Evolutionary conservation across 2,329 filamentous ascomycete species (phyloP).

Genomic region (Lasiodiplodia hormozganensis): DNA sequence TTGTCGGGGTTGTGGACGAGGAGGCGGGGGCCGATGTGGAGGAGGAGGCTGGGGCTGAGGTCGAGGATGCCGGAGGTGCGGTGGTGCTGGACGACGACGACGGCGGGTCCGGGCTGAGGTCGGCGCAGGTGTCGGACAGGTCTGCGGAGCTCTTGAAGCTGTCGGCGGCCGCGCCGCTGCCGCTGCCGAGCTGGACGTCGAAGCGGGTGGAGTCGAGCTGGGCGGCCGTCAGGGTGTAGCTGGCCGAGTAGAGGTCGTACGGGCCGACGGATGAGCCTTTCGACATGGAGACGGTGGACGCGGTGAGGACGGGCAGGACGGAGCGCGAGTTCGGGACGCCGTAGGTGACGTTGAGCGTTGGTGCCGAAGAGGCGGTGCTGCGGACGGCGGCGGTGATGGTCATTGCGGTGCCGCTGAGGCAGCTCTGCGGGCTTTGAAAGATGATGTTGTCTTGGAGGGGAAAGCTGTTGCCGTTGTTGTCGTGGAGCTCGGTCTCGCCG

Average conservation of each 20-base stretch:
- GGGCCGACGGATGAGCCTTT: constrained; percentile 36
- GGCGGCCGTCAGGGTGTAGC: constrained; percentile 32
- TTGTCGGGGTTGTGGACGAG: background rate
- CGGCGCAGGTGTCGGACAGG: constrained; percentile 5
- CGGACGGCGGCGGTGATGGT: constrained; percentile 40
- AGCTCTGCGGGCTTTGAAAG: constrained; percentile 65
- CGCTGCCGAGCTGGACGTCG: constrained; percentile 15
- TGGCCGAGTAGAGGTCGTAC: constrained; percentile 39
- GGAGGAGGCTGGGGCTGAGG: background rate
- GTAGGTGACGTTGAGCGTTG: constrained; percentile 35
- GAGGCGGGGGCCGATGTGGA: background rate
- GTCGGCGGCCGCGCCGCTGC: background rate
- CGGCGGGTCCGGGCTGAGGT: constrained; percentile 13
- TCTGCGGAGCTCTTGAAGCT: constrained; percentile 12
- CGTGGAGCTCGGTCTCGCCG: constrained; percentile 55
- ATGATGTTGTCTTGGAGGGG: constrained; percentile 63
- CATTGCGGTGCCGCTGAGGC: constrained; percentile 46
- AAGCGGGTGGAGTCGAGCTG: constrained; percentile 11
- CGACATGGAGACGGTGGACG: constrained; percentile 37
- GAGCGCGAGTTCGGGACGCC: constrained; percentile 36
- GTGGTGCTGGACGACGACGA: background rate
- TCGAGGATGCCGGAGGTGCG: background rate
- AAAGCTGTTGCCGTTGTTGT: constrained; percentile 66
- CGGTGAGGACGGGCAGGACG: constrained; percentile 38
- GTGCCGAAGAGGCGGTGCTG: constrained; percentile 6